Evolutionary conservation across 805 yeast species (phyloP).

Genomic region (Metschnikowia vanudenii): DNA sequence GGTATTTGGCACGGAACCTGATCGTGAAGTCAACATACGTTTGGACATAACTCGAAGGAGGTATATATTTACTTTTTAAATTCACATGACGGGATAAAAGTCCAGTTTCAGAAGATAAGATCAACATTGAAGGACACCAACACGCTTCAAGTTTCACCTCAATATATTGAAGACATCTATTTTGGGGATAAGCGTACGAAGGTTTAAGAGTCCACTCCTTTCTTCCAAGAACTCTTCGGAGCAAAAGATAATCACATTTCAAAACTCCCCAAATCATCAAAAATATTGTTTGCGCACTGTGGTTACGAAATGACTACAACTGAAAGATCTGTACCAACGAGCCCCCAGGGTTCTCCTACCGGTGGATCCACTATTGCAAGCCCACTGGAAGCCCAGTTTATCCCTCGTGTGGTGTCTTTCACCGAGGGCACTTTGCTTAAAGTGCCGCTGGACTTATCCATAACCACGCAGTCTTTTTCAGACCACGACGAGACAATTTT

Average conservation of each 20-base stretch:
- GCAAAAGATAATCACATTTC: not conserved
- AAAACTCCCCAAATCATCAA: not conserved
- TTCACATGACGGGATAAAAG: not conserved
- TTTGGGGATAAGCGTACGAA: too few species aligned
- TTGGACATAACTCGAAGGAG: not conserved
- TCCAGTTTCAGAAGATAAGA: not conserved
- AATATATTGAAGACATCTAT: too few species aligned
- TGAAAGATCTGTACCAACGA: not conserved
- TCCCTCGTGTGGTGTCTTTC: slow-evolving; percentile 1
- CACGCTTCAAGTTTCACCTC: too few species aligned
- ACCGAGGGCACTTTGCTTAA: not conserved
- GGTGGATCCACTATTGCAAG: not conserved
- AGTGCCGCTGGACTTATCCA: slow-evolving; percentile 1
- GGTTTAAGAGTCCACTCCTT: too few species aligned
- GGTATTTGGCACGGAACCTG: not conserved
- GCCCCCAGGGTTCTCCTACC: not conserved
- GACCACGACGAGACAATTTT: not conserved
- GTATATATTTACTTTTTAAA: not conserved
- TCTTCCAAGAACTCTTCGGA: not conserved
- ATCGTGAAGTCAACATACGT: not conserved
- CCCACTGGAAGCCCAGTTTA: not conserved
- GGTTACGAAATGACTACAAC: slow-evolving; percentile 1
- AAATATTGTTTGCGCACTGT: not conserved
- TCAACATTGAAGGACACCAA: not conserved
- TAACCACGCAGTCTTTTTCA: not conserved